These are phyloP conservation scores for Neofusicoccum cordaticola DNA, from an alignment of 2,329 filamentous ascomycete genomes.

Conservation along the genomic window DNA sequence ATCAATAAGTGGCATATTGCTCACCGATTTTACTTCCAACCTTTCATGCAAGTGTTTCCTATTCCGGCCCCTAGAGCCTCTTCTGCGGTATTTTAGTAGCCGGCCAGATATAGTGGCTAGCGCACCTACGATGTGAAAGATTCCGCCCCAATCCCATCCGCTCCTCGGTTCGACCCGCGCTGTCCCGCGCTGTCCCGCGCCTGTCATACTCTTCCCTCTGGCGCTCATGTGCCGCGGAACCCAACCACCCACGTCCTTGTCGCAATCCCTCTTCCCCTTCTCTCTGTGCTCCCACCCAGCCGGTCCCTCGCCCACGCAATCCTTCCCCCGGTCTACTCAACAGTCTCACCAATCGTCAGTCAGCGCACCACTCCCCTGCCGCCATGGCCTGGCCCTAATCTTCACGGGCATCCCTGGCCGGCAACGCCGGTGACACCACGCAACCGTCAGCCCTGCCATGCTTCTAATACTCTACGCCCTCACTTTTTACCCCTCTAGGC, in stretches of 20 bases:
- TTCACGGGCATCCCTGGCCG: background rate
- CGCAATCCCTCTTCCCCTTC: background rate
- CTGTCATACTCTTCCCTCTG: background rate
- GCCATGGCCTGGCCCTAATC: background rate
- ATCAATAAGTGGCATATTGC: background rate
- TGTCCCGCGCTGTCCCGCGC: background rate
- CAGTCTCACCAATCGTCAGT: background rate
- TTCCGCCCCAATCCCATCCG: background rate
- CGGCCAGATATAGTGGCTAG: background rate
- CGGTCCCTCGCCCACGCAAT: background rate
- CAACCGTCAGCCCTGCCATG: background rate
- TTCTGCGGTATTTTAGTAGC: background rate
- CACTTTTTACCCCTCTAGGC: background rate
- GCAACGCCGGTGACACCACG: background rate
- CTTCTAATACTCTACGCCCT: background rate
- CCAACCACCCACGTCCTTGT: background rate
- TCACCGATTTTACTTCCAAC: background rate
- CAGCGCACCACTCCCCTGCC: background rate
- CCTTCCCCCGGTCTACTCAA: background rate
- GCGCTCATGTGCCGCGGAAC: background rate
- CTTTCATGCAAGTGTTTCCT: background rate
- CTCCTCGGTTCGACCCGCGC: conserved; percentile 10
- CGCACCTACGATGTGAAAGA: background rate
- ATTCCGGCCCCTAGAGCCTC: background rate
- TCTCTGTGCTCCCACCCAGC: background rate